Evolutionary conservation across 768 basidiomycete genomes (phyloP).

Genomic region (Pulveroboletus sp.): DNA sequence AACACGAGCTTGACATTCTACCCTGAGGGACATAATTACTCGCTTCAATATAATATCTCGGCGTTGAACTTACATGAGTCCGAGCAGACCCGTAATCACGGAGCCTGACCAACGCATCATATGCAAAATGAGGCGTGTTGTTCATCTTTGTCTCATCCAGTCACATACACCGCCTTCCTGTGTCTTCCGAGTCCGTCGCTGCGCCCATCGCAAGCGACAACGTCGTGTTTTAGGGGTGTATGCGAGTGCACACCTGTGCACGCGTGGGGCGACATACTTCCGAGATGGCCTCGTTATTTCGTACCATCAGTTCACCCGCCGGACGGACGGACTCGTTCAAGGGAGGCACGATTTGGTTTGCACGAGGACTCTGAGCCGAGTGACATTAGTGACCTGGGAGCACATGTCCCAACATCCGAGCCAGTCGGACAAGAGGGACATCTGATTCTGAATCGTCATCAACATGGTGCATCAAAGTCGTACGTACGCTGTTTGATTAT

Average conservation of each 20-base stretch:
- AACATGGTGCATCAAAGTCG: background rate
- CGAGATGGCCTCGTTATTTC: background rate
- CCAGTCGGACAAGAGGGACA: no score
- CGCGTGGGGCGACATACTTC: background rate
- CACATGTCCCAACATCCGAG: background rate
- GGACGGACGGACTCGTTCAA: background rate
- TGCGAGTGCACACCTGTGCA: background rate
- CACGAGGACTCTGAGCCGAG: background rate
- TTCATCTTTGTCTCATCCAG: background rate
- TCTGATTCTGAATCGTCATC: background rate
- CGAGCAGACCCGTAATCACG: background rate
- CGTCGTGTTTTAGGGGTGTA: background rate
- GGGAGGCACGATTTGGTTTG: background rate
- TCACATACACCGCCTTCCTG: background rate
- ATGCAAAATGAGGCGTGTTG: background rate
- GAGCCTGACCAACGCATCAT: background rate
- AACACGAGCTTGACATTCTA: background rate
- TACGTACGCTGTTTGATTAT: background rate
- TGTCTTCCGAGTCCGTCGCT: background rate
- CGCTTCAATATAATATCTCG: background rate
- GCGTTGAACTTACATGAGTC: background rate
- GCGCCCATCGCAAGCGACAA: background rate
- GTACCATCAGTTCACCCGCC: background rate
- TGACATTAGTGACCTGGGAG: background rate
- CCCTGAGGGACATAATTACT: background rate